Evolutionary conservation across 257 asterid genomes (phyloP).

Genomic region (Gardenia jasminoides): DNA sequence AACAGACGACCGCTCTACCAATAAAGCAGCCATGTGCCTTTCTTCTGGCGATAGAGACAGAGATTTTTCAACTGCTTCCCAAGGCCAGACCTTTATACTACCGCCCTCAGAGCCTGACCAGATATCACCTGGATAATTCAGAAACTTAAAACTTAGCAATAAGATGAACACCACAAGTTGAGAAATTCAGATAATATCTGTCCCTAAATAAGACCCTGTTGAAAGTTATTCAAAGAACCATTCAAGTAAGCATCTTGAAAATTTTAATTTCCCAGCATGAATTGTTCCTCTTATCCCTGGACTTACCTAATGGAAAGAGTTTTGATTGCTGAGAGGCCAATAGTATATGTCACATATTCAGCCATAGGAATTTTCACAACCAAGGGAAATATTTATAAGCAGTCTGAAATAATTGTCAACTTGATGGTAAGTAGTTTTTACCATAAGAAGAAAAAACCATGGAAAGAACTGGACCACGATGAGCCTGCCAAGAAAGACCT

Average conservation of each 20-base stretch:
- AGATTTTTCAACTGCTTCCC: constrained; percentile 87
- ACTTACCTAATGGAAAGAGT: background rate
- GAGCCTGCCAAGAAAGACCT: constrained; percentile 93
- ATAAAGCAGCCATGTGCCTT: constrained; percentile 77
- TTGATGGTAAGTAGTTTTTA: constrained; percentile 19
- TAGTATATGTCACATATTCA: background rate
- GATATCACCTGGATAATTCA: constrained; percentile 62
- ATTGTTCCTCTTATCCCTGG: background rate
- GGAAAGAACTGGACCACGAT: constrained; percentile 73
- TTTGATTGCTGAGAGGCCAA: background rate
- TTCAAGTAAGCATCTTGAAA: background rate
- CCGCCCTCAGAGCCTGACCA: constrained; percentile 97
- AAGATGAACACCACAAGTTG: constrained; percentile 3
- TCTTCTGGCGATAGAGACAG: constrained; percentile 73
- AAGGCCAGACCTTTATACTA: constrained; percentile 73
- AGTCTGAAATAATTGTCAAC: background rate
- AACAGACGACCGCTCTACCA: constrained; percentile 72
- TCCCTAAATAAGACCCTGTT: background rate
- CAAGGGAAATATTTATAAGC: no score
- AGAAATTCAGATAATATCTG: background rate
- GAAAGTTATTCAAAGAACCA: background rate
- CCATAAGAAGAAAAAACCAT: constrained; percentile 81
- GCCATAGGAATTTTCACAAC: background rate
- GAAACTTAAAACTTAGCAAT: constrained; percentile 7
- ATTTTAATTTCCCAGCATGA: background rate